phyloP scores from a whole-genome alignment of 1,284 basidiomycete genomes.

The Marasmius tenuissimus region DNA sequence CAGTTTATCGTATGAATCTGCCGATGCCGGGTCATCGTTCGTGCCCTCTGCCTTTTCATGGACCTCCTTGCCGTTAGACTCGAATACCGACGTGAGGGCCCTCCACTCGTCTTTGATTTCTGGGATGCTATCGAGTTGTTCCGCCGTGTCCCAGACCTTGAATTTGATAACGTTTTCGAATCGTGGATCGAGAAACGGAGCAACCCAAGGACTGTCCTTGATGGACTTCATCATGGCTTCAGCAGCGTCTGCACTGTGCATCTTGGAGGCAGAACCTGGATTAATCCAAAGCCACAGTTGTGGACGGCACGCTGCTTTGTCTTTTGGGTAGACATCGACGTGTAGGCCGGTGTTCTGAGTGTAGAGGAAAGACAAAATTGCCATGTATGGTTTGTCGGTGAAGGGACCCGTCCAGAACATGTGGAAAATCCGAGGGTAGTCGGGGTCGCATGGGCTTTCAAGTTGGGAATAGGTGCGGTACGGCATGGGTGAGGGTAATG shows the following conservation, averaged over 20 bases:
- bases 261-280: slow-evolving; percentile 66
- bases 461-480: slow-evolving; percentile 61
- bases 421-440: slow-evolving; percentile 76
- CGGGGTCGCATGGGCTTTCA: slow-evolving; percentile 61
- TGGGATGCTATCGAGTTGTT: slow-evolving; percentile 79
- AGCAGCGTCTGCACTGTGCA: slow-evolving; percentile 71
- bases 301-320: slow-evolving; percentile 57
- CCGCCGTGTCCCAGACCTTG: slow-evolving; percentile 89
- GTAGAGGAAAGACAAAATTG: slow-evolving; percentile 77
- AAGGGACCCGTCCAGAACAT: slow-evolving; percentile 88
- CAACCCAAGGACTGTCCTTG: slow-evolving; percentile 78
- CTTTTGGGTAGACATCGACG: slow-evolving; percentile 35
- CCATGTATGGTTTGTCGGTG: slow-evolving; percentile 83
- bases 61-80: slow-evolving; percentile 68
- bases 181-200: slow-evolving; percentile 79
- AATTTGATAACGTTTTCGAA: slow-evolving; percentile 83
- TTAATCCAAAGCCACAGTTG: slow-evolving; percentile 92
- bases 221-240: slow-evolving; percentile 71
- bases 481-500: slow-evolving; percentile 33
- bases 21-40: slow-evolving; percentile 34
- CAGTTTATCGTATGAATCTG: slow-evolving; percentile 74
- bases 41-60: slow-evolving; percentile 28
- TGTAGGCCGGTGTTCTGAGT: slow-evolving; percentile 81
- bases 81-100: slow-evolving; percentile 64
- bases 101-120: slow-evolving; percentile 83